Conservation (phyloP, 2,329 filamentous ascomycete genomes). For the Magnaporthiopsis rhizophila region DNA sequence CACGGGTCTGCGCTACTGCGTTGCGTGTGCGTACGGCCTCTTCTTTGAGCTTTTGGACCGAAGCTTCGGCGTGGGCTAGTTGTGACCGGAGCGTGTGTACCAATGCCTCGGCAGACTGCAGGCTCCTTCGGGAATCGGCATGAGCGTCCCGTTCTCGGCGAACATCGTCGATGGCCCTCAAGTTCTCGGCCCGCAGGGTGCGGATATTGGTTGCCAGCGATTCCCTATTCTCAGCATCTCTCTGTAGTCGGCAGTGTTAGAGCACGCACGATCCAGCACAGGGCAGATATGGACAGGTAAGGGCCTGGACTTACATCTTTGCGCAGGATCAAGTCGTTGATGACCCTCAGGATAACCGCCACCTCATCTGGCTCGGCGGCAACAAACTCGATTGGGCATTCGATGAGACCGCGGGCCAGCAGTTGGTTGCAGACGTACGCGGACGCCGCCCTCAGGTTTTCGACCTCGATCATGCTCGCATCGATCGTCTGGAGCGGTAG, state of each 20-base stretch:
- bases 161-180: conserved; percentile 64
- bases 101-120: conserved; percentile 57
- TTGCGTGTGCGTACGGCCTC: conserved; percentile 73
- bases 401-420: conserved; percentile 57
- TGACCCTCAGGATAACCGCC: conserved; percentile 74
- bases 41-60: conserved; percentile 70
- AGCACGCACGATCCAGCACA: background rate
- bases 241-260: conserved; percentile 37
- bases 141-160: conserved; percentile 47
- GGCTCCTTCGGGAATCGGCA: conserved; percentile 45
- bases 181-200: conserved; percentile 63
- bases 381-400: conserved; percentile 75
- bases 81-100: conserved; percentile 62
- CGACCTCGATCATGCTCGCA: conserved; percentile 42
- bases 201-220: conserved; percentile 72
- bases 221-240: conserved; percentile 84
- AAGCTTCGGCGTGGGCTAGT: conserved; percentile 65
- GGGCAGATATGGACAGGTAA: background rate
- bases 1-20: conserved; percentile 72
- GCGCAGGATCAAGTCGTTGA: conserved; percentile 86
- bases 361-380: conserved; percentile 57
- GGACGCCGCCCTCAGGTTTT: conserved; percentile 59
- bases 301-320: conserved; percentile 61
- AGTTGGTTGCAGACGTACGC: conserved; percentile 68
- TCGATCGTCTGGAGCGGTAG: background rate